Evolutionary conservation across 352 stramenopile genomes (phyloP), one percentile per base, ranked within the genome.

Genomic region (Thalassiosira mediterranea): DNA sequence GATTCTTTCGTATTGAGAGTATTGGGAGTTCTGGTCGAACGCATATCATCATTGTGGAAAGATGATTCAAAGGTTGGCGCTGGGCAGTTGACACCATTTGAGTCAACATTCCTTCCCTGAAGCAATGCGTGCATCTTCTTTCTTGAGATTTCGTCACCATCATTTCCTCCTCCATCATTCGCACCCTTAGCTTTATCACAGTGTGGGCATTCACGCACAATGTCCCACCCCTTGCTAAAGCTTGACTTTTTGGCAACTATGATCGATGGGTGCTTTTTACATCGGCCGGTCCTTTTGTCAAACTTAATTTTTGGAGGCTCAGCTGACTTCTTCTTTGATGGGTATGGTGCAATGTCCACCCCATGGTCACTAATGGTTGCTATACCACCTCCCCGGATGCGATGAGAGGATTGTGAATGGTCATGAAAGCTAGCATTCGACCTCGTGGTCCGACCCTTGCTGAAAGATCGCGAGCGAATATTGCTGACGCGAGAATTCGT

Each of bases 161-260:
- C 31, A 23, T 40, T 2, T 21, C 3, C 47, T 46, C 32, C 61
- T 71, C 21, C 62, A 2, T 34, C 23, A 17, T 38, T 7, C 1
- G 4, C 52, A 46, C 0, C 17, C 37, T 15, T 1, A 34, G n/a
- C 47, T 54, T 65, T 23, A n/a, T 13, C 28, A 59, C 72, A 81
- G 15, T 54, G 28, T 32, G 62, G 63, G 21, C 72, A 81, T 19
- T 68, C 3, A 10, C 42, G 44, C 11, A 81, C 65, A 10, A 75
- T 59, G 37, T 81, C 72, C 63, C 63, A 81, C 28, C 56, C 64
- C 13, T 70, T 63, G 1, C 29, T 11, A 67, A 81, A 81, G 1
- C 15, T 56, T 4, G 58, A 74, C 48, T 81, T 81, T 10, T 69
- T 64, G 2, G 72, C 72, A 13, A 81, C 13, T 47, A 81, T 44